Base-by-base conservation (phyloP, 192 early-diverging fungal genomes). In the Backusella macrospora region DNA sequence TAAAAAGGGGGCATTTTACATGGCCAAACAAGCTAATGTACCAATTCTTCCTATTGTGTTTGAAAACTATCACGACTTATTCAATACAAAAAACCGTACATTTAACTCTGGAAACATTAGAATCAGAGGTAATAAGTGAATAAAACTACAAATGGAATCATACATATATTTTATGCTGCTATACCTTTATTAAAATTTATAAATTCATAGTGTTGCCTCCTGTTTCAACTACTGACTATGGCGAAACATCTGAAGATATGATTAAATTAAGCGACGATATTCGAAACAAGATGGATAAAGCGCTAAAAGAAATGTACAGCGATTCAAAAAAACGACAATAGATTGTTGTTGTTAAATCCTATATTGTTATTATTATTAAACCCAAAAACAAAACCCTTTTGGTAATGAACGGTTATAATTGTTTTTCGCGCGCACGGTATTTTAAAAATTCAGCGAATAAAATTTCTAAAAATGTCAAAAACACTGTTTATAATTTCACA, bases 1-100 rank as follows among this genome's bases (percentile, higher is more conserved):
- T 82, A 98, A 98, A 82, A 98, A 96, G 85, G 96, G 96, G 13
- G 96, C 94, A 13, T 98, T 98, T 82, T 94, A 97, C 64, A 77
- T 96, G 73, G 96, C 96, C 7, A 91, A 93, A 68, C 94, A 94
- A 80, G 89, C 92, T 1, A 83, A 84, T 18, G 88, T 93, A 2
- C 96, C 96, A 15, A 90, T 98, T 71, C 86, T 97, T 40, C 96
- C 96, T n/a, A 84, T 98, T 49, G 94, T 96, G 13, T 84, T 93
- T 62, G 89, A 90, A 18, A 91, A 91, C 47, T 87, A 89, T 77
- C 78, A 78, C 43, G 75, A 89, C 37, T 73, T 87, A 39, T 90
- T 87, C 68, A 80, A 83, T 76, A 84, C 89, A n/a, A 82, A 84
- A 62, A 73, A 77, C 66, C 74, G 80, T 3, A 71, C 71, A 44